Base-by-base conservation (phyloP, 345 rosid species). In the Cardamine occulta region DNA sequence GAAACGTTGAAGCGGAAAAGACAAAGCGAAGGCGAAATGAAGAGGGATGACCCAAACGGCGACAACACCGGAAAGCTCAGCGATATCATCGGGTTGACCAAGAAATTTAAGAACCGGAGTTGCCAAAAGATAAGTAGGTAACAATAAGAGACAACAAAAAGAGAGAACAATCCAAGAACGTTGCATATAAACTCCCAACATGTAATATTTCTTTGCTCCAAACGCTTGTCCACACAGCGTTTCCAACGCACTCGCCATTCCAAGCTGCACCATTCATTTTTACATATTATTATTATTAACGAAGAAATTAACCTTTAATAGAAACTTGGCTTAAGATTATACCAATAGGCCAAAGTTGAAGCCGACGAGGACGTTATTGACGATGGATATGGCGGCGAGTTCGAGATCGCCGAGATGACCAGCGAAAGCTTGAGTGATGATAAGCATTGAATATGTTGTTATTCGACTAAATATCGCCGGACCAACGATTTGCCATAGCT, bases 391-490 rank as follows among this genome's bases (percentile, higher is more conserved):
- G 21, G 96, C 97, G n/a, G 96, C 99, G 19, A 95, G 92, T 75
- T 92, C 93, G 15, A 89, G 91, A 59, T 90, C 93, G 0, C 99
- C 99, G 32, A 94, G 82, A 76, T 92, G 97, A 42, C 99, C 99
- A 9, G 97, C 97, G 47, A 88, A 94, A 29, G 99, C 93, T 82
- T 92, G 99, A 42, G 97, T 92, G 54, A 95, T 92, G 72, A 95
- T 82, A 26, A 94, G 64, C 93, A 85, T 91, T n/a, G 97, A 85
- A 49, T 86, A 88, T 28, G 97, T 75, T 21, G 93, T 82, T 28
- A 94, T 13, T 2, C 98, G 85, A 82, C 87, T 86, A 63, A 92
- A 87, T 57, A 94, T 89, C 12, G 97, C 87, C 0, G 97, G 98
- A 12, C 97, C 98, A 9, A 90, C 96, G 45, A 92, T 84, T 29